These are phyloP conservation scores for Cyberlindnera maritima DNA, from an alignment of 805 yeast genomes.

Conservation along the genomic window DNA sequence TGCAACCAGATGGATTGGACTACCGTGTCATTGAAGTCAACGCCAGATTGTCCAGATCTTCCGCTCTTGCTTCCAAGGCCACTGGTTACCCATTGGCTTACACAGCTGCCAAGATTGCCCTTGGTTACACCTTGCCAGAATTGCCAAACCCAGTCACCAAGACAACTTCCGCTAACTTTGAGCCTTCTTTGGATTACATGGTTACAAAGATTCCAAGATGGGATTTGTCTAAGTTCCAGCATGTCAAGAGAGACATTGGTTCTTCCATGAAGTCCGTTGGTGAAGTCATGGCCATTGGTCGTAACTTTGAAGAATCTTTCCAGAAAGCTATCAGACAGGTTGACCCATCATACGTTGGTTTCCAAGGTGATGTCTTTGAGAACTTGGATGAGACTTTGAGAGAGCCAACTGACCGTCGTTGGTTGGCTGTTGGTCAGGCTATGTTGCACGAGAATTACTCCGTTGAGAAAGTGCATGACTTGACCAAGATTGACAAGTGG, in stretches of 20 bases:
- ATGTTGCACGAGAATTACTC: conserved; percentile 85
- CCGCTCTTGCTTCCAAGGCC: conserved; percentile 97
- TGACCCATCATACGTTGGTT: conserved; percentile 86
- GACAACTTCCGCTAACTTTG: conserved; percentile 94
- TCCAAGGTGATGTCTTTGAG: conserved; percentile 84
- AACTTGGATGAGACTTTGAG: conserved; percentile 72
- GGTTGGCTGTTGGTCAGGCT: conserved; percentile 98
- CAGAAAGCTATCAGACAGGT: conserved; percentile 97
- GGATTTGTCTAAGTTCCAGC: conserved; percentile 95
- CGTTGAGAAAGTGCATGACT: conserved; percentile 88
- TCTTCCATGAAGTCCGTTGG: conserved; percentile 98
- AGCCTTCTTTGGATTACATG: conserved; percentile 94
- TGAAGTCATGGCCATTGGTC: conserved; percentile 98
- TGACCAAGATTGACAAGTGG: conserved; percentile 94
- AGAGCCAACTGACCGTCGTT: conserved; percentile 92
- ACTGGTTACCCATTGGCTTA: conserved; percentile 98
- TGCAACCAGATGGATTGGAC: conserved; percentile 93
- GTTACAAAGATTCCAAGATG: conserved; percentile 98
- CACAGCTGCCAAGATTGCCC: conserved; percentile 96
- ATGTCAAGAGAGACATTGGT: conserved; percentile 90
- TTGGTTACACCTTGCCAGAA: conserved; percentile 93
- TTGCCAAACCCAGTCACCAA: conserved; percentile 95
- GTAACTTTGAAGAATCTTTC: conserved; percentile 95
- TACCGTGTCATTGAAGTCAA: conserved; percentile 97
- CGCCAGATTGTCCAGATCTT: conserved; percentile 94